phyloP scores from a whole-genome alignment of 495 filamentous ascomycete species.

The Tirmania nivea region DNA sequence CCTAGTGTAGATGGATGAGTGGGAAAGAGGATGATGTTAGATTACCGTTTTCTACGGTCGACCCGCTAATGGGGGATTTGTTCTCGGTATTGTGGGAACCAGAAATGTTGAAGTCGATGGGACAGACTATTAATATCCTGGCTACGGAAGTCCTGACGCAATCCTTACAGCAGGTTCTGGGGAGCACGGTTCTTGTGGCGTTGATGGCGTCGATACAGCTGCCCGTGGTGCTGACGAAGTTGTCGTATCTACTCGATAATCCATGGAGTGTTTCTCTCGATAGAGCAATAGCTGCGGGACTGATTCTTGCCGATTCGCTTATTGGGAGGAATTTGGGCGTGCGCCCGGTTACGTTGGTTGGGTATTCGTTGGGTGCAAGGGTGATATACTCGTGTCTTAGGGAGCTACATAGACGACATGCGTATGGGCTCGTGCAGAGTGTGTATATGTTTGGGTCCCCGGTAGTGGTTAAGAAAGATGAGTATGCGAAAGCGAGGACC shows the following conservation, averaged over 20 bases:
- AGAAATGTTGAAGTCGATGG: conserved; percentile 92
- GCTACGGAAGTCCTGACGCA: conserved; percentile 94
- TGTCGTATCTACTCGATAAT: conserved; percentile 94
- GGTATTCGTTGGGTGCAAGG: conserved; percentile 78
- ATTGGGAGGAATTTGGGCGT: conserved; percentile 81
- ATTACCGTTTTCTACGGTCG: conserved; percentile 82
- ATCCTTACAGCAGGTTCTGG: conserved; percentile 86
- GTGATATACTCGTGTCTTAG: conserved; percentile 84
- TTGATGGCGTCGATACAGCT: conserved; percentile 90
- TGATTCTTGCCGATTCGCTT: conserved; percentile 90
- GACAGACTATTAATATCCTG: conserved; percentile 92
- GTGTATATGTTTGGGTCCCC: conserved; percentile 89
- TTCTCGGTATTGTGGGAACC: conserved; percentile 97
- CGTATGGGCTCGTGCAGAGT: conserved; percentile 81
- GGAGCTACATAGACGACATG: conserved; percentile 70
- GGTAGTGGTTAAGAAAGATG: conserved; percentile 76
- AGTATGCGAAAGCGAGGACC: conserved; percentile 57
- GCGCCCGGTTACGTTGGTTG: conserved; percentile 82
- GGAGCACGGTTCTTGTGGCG: conserved; percentile 64
- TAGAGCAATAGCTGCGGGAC: conserved; percentile 63
- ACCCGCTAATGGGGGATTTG: conserved; percentile 94
- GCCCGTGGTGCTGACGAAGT: conserved; percentile 78
- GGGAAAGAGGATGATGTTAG: conserved; percentile 93
- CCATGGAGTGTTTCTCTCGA: conserved; percentile 90
- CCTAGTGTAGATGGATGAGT: conserved; percentile 54